Evolutionary conservation across 2,329 filamentous ascomycete genomes (phyloP), one percentile per base, ranked within the genome.

Genomic region (Sclerotinia minor): DNA sequence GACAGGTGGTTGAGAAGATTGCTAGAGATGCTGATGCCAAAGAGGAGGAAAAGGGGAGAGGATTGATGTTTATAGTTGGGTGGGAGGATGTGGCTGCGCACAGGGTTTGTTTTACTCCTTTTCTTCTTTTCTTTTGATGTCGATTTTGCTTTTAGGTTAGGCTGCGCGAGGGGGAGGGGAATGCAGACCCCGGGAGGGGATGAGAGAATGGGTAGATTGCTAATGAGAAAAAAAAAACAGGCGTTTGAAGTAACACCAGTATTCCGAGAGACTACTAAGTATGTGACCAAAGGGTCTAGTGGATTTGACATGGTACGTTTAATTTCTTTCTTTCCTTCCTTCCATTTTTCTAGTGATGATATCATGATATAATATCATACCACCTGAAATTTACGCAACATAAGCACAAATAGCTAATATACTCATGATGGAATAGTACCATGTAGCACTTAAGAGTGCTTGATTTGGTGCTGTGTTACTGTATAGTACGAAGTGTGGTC

Each of bases 71-170:
- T 17, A 54, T 68, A 29, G 17, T 71, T 26, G 73, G 70, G 7
- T 76, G 75, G 75, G 67, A 72, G 65, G 72, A 63, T 54, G 69
- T 67, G 50, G 74, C 73, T 59, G 64, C 44, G 21, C 75, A 75
- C 69, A 63, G 72, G 69, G 64, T 65, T 24, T 11, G 52, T 7
- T 32, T 60, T 17, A 1, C 26, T 32, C 6, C 24, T 47, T 47
- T 44, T 7, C 8, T 32, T n/a, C 11, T 17, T 11, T 5, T 21
- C 3, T 21, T 17, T 15, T 1, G 21, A 3, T 35, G 9, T 15
- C 32, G 32, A 2, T n/a, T 41, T 41, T 41, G 5, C 13, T 38
- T 15, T 9, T 38, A 8, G 11, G 7, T 21, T 2, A 26, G 49
- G 35, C 29, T n/a, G n/a, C n/a, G 32, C 32, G 32, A 32, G 6